A percentile compares a stretch with the other conserved stretches of the same genome.
Conservation (phyloP, 805 yeast species). For the Sugiyamaella qingdaonensis region DNA sequence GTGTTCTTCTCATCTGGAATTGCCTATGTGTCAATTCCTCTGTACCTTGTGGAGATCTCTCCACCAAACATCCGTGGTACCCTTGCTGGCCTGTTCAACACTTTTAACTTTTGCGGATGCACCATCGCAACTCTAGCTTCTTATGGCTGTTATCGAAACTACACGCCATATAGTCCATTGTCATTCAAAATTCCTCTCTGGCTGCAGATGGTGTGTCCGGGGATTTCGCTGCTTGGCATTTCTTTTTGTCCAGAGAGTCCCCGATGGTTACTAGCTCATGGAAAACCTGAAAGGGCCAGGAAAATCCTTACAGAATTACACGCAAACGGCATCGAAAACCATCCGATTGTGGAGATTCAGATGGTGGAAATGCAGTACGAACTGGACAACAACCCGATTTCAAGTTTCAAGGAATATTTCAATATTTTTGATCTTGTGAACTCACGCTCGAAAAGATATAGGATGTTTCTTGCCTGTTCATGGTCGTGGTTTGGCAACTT, state of each 20-base stretch:
- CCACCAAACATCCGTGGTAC: slow-evolving; percentile 12
- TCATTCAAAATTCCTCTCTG: slow-evolving; percentile 12
- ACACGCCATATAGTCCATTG: neutral
- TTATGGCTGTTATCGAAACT: slow-evolving; percentile 7
- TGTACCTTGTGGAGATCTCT: slow-evolving; percentile 13
- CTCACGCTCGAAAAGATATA: slow-evolving; percentile 12
- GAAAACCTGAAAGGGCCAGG: slow-evolving; percentile 45
- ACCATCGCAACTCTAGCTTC: slow-evolving; percentile 14
- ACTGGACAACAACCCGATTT: slow-evolving; percentile 6
- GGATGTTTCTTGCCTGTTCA: slow-evolving; percentile 12
- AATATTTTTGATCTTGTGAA: slow-evolving; percentile 10
- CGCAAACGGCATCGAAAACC: slow-evolving; percentile 19
- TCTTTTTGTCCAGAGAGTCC: slow-evolving; percentile 37
- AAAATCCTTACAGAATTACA: slow-evolving; percentile 31
- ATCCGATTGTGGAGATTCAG: slow-evolving; percentile 12
- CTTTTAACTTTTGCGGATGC: slow-evolving; percentile 14
- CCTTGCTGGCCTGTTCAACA: slow-evolving; percentile 16
- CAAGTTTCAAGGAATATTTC: slow-evolving; percentile 10
- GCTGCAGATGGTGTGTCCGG: slow-evolving; percentile 16
- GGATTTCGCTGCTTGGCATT: slow-evolving; percentile 33
- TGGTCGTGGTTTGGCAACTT: slow-evolving; percentile 12
- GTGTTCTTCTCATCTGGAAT: slow-evolving; percentile 1
- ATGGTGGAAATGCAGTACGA: slow-evolving; percentile 12
- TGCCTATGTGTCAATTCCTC: slow-evolving; percentile 7
- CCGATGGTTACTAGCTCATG: slow-evolving; percentile 44